Conservation (phyloP, 169 alveolate genomes). For the Sarcocystis neurona region DNA sequence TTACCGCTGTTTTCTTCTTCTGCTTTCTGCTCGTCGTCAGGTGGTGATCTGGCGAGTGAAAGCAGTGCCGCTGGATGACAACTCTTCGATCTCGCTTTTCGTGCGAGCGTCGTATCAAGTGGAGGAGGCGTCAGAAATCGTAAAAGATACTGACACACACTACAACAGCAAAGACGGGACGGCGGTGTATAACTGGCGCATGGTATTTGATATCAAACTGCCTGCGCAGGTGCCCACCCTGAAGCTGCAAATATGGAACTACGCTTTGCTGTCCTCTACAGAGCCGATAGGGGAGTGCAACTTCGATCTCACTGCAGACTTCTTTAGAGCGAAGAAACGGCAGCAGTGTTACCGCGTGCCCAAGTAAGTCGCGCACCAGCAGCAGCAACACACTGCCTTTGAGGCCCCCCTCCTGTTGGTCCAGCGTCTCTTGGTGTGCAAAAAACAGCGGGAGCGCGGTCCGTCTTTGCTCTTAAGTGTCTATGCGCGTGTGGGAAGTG, state of each 20-base stretch:
- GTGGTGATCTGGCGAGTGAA: slow-evolving; percentile 88
- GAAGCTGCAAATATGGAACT: slow-evolving; percentile 82
- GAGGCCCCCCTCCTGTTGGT: too few relatives aligned
- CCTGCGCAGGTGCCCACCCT: slow-evolving; percentile 85
- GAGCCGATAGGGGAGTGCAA: slow-evolving; percentile 86
- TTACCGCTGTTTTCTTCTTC: background rate
- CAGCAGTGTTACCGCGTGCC: slow-evolving; percentile 77
- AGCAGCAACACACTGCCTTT: too few relatives aligned
- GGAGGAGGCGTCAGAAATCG: slow-evolving; percentile 78
- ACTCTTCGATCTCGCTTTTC: slow-evolving; percentile 80
- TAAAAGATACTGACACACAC: slow-evolving; percentile 82
- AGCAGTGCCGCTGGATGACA: slow-evolving; percentile 83
- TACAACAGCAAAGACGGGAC: slow-evolving; percentile 89
- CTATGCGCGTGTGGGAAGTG: too few relatives aligned
- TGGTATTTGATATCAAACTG: slow-evolving; percentile 80
- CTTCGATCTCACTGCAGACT: slow-evolving; percentile 81
- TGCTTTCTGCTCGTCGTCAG: slow-evolving; percentile 17
- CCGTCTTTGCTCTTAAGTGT: too few relatives aligned
- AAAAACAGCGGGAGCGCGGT: too few relatives aligned
- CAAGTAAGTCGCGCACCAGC: slow-evolving; percentile 40
- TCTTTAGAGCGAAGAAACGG: slow-evolving; percentile 79
- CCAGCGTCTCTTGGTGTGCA: too few relatives aligned
- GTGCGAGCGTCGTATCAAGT: slow-evolving; percentile 82
- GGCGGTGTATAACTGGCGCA: slow-evolving; percentile 88
- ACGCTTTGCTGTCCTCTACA: slow-evolving; percentile 74